These are phyloP conservation scores for Termitomyces sp. DNA, from an alignment of 768 basidiomycete species.

Conservation along the genomic window DNA sequence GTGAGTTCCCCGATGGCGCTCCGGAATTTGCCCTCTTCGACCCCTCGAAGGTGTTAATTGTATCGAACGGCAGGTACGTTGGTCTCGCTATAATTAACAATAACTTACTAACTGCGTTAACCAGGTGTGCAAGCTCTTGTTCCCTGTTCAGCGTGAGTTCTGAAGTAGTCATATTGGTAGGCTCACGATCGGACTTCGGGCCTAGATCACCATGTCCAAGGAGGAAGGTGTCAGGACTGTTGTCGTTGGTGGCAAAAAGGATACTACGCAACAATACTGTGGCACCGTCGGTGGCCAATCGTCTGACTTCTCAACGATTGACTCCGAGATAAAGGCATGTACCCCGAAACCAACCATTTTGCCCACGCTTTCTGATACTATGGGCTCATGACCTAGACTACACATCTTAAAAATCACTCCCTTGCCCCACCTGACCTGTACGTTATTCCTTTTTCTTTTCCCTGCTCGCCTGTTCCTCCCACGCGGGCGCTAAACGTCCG, in stretches of 20 bases:
- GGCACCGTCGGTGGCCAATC: conserved; percentile 65
- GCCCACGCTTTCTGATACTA: not conserved
- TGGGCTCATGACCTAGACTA: conserved; percentile 29
- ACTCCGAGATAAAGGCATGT: conserved; percentile 53
- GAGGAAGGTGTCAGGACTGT: conserved; percentile 52
- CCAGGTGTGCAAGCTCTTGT: conserved; percentile 46
- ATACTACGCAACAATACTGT: conserved; percentile 50
- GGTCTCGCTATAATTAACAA: not conserved
- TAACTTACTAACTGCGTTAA: not conserved
- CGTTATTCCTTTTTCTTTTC: conserved; percentile 17
- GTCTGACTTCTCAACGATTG: conserved; percentile 52
- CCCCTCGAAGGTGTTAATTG: conserved; percentile 43
- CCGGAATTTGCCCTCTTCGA: conserved; percentile 46
- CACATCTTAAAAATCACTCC: conserved; percentile 47
- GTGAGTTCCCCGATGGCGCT: conserved; percentile 18
- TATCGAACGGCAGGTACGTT: conserved; percentile 50
- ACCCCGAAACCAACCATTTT: not conserved
- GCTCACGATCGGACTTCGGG: not conserved
- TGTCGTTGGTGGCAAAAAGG: conserved; percentile 51
- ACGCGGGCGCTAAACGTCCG: conserved; percentile 8
- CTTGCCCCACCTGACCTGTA: conserved; percentile 61
- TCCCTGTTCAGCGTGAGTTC: conserved; percentile 40
- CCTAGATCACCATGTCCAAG: conserved; percentile 57
- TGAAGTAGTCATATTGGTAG: not conserved
- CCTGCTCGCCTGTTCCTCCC: conserved; percentile 7